These are phyloP conservation scores for Plectosphaerella cucumerina DNA, from an alignment of 2,329 filamentous ascomycete genomes.

Conservation along the genomic window DNA sequence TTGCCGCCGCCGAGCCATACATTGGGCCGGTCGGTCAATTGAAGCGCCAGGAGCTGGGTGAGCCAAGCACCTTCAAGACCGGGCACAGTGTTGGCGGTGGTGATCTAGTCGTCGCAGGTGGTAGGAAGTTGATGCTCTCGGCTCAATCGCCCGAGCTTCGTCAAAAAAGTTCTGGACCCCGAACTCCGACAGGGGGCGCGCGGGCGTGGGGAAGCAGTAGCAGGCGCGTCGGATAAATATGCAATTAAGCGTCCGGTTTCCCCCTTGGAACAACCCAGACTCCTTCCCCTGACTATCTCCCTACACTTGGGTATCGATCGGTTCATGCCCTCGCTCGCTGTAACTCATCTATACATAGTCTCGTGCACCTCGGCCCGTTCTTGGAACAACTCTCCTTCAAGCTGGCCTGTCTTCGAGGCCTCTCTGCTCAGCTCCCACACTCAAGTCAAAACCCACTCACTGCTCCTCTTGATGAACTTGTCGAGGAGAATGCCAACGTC, in stretches of 20 bases:
- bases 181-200: not conserved
- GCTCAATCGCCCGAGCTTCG: not conserved
- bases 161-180: not conserved
- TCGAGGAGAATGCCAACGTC: constrained; percentile 84
- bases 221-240: not conserved
- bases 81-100: too few relatives aligned
- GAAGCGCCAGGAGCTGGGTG: not conserved
- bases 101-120: too few relatives aligned
- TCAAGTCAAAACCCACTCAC: constrained; percentile 74
- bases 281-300: not conserved
- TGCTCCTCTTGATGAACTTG: constrained; percentile 95
- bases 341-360: not conserved
- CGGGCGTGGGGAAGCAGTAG: not conserved
- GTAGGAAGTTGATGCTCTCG: too few relatives aligned
- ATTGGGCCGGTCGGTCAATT: not conserved
- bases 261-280: not conserved
- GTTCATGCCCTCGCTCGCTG: not conserved
- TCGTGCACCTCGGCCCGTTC: not conserved
- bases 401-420: too few relatives aligned
- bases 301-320: not conserved
- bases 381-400: not conserved
- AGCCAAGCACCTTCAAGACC: not conserved
- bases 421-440: too few relatives aligned
- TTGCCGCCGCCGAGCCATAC: not conserved
- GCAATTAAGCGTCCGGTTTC: not conserved